Evolutionary conservation across 2,329 filamentous ascomycete genomes (phyloP), one percentile per base, ranked within the genome.

Genomic region (Nothomitra cinnamomea): DNA sequence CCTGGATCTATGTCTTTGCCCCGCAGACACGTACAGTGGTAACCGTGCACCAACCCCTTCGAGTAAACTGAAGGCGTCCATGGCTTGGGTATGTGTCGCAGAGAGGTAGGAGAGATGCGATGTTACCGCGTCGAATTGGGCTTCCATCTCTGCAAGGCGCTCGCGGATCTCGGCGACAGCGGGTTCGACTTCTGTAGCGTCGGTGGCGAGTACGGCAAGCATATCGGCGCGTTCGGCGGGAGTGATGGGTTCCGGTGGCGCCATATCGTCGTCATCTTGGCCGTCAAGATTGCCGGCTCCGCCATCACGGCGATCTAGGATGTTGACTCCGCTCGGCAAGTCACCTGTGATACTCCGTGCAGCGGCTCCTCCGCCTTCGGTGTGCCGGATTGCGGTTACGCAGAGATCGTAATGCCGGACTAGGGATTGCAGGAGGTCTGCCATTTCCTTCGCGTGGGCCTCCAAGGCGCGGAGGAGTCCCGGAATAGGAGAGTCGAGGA

Each of bases 351-450:
- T 83, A 51, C 78, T 76, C 10, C 81, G 78, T 4, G 82, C 83
- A 47, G 82, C 72, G 3, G 80, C 83, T 12, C 80, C 80, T 3
- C 82, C 85, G 28, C 84, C 85, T 69, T 95, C 88, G 2, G 89
- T 95, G 51, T 90, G 87, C 56, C 88, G 85, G 43, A 95, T 83
- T 0, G 90, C 90, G 1, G 83, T 90, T 13, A 94, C 86, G 65
- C 90, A 95, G 58, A 94, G 79, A 65, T 96, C 90, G 64, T 95
- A 95, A 67, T 96, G 90, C 24, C 77, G 79, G 6, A 87, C 88
- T 2, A 96, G 72, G 0, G 84, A 87, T 54, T 87, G 78, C 1
- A 96, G 77, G 3, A 87, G 75, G 55, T 82, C 75, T 3, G 89
- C 90, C 80, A 94, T 90, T 60, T 82, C 80, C 57, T 85, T 81